Percentiles rank a stretch among this genome's conserved stretches.
These are phyloP conservation scores for Bifiguratus adelaidae DNA, from an alignment of 192 early-diverging fungal genomes.

Conservation along the genomic window DNA sequence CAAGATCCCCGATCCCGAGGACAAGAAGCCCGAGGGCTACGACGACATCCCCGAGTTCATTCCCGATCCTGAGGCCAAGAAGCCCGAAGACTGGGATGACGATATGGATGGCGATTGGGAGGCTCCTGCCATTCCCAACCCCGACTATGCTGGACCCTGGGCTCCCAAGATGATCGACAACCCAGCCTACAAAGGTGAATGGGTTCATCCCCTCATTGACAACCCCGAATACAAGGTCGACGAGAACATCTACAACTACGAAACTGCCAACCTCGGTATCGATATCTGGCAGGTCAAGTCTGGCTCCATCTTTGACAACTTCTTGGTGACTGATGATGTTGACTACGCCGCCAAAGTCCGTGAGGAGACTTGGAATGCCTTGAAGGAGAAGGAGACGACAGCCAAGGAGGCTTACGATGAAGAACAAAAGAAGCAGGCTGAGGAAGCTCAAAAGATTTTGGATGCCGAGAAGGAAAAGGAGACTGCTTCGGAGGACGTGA, in stretches of 20 bases:
- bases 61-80: slow-evolving; percentile 68
- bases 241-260: slow-evolving; percentile 70
- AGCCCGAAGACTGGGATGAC: slow-evolving; percentile 91
- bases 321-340: slow-evolving; percentile 78
- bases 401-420: slow-evolving; percentile 52
- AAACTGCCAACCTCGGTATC: slow-evolving; percentile 79
- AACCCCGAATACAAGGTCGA: slow-evolving; percentile 94
- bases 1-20: slow-evolving; percentile 61
- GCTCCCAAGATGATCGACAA: slow-evolving; percentile 71
- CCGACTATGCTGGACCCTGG: slow-evolving; percentile 84
- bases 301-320: slow-evolving; percentile 87
- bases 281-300: slow-evolving; percentile 97
- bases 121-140: slow-evolving; percentile 78
- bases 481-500: slow-evolving; percentile 3
- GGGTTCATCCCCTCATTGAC: slow-evolving; percentile 76
- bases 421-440: slow-evolving; percentile 3
- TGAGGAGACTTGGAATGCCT: slow-evolving; percentile 53
- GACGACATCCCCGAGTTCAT: slow-evolving; percentile 72
- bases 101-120: slow-evolving; percentile 97
- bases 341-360: slow-evolving; percentile 67
- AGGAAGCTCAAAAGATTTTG: slow-evolving; percentile 11
- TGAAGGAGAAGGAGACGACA: slow-evolving; percentile 52
- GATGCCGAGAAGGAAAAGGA: slow-evolving; percentile 13
- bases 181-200: slow-evolving; percentile 91
- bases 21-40: slow-evolving; percentile 63